phyloP scores from a whole-genome alignment of 495 filamentous ascomycete species.

The Hypoxylon crocopeplum region DNA sequence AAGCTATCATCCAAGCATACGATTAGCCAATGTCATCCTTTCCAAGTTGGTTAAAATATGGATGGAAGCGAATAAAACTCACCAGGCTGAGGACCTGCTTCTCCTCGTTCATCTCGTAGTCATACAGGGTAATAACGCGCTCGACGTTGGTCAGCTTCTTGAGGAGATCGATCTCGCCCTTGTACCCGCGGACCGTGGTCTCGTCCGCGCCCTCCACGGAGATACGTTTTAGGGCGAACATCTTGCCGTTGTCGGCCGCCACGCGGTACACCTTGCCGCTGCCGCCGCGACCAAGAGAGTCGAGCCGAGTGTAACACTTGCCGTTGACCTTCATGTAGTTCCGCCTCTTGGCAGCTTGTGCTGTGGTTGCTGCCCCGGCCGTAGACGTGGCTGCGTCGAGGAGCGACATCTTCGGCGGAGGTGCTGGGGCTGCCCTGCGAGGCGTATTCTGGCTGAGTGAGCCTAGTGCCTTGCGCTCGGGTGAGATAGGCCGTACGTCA shows the following conservation, averaged over 20 bases:
- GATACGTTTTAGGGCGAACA: constrained; percentile 92
- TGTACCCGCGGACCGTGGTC: constrained; percentile 81
- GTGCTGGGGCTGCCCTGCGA: constrained; percentile 77
- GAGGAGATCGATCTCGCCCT: constrained; percentile 94
- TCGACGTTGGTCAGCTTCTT: constrained; percentile 82
- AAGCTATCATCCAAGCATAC: constrained; percentile 57
- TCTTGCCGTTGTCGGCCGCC: constrained; percentile 94
- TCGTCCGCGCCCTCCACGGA: constrained; percentile 91
- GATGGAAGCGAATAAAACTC: constrained; percentile 40
- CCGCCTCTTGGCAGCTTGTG: constrained; percentile 75
- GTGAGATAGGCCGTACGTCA: constrained; percentile 49
- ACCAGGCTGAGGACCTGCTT: constrained; percentile 86
- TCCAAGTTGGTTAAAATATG: neutral
- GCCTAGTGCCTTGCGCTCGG: constrained; percentile 73
- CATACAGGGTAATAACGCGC: constrained; percentile 85
- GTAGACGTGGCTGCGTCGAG: constrained; percentile 88
- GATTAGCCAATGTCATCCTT: constrained; percentile 8
- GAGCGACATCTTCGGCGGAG: constrained; percentile 92
- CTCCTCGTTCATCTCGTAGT: constrained; percentile 90
- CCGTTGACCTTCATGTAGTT: constrained; percentile 87
- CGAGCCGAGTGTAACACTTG: constrained; percentile 85
- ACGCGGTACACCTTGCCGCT: constrained; percentile 95
- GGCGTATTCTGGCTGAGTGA: constrained; percentile 83
- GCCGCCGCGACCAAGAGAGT: constrained; percentile 89
- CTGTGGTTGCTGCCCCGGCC: constrained; percentile 76